Evolutionary conservation across 441 rosid species (phyloP).

Genomic region (Brassica hybrid): DNA sequence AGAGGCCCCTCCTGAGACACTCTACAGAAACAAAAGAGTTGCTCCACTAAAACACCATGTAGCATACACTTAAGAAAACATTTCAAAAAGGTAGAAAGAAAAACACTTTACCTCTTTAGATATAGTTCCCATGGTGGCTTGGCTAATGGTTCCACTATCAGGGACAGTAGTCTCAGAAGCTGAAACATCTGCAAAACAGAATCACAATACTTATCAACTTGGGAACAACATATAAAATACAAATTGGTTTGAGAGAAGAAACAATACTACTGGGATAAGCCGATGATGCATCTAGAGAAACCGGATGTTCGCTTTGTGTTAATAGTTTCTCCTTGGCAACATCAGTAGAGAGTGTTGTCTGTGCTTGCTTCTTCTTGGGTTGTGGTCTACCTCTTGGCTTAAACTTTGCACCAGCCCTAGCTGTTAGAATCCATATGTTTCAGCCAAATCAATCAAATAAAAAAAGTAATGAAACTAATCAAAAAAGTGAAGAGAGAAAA

Average conservation of each 20-base stretch:
- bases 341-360: slow-evolving; percentile 8
- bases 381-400: slow-evolving; percentile 61
- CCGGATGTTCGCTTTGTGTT: slow-evolving; percentile 8
- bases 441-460: slow-evolving; percentile 13
- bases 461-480: slow-evolving; percentile 9
- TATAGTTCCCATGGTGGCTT: slow-evolving; percentile 38
- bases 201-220: slow-evolving; percentile 5
- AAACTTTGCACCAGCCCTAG: slow-evolving; percentile 58
- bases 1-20: slow-evolving; percentile 12
- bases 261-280: slow-evolving; percentile 22
- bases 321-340: slow-evolving; percentile 28
- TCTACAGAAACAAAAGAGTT: no score
- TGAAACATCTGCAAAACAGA: slow-evolving; percentile 20
- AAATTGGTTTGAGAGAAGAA: slow-evolving; percentile 16
- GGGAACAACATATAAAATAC: neutral
- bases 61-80: neutral
- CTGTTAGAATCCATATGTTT: slow-evolving; percentile 35
- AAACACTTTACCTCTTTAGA: slow-evolving; percentile 45
- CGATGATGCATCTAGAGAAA: slow-evolving; percentile 1
- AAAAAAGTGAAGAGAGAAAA: neutral
- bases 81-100: neutral
- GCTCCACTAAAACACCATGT: no score
- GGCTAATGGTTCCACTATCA: slow-evolving; percentile 28
- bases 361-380: slow-evolving; percentile 42
- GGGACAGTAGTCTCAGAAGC: slow-evolving; percentile 27